Base-by-base conservation (phyloP, 129 eudicot species). In the Helichrysum umbraculigerum region DNA sequence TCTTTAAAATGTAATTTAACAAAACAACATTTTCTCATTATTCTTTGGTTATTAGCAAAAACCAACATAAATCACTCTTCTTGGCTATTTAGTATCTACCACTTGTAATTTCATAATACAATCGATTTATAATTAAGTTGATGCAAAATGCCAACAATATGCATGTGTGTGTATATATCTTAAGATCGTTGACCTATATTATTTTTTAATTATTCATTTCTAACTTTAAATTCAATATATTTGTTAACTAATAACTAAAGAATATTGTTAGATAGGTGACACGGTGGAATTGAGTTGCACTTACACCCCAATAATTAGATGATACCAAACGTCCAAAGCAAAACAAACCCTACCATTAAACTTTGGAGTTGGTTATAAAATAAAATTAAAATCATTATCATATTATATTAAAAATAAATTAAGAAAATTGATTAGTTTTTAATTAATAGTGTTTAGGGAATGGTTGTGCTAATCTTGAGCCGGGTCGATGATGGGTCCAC, bases 381-480 rank as follows among this genome's bases (percentile, higher is more conserved):
- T 30, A 37, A 35, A 37, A 37, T 1, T 37, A 37, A 35, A 34
- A 34, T 3, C 0, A 34, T 37, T 1, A 37, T 32, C 1, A 32
- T 2, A 32, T 32, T 32, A 32, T 2, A 0, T 32, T 32, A 32
- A 32, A 32, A 32, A 25, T 25, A 0, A 25, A 0, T 25, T 25
- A 25, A 25, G 0, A 35, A 6, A 35, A 6, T 35, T 6, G 41
- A 35, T 35, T 32, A 32, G 32, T 5, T 7, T 5, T 72, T 60
- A 58, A 33, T 51, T 64, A 14, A 39, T 71, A 71, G 54, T 62
- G 73, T 78, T 58, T 68, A 25, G 78, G 72, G 67, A 71, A 71
- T 79, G 77, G 82, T 63, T 71, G 78, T 71, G 72, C 72, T 71
- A 78, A 78, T 71, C 30, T 11, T 71, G 57, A 62, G 17, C 28